Evolutionary conservation across 2,329 filamentous ascomycete species (phyloP), one percentile per base, ranked within the genome.

Genomic region (Cladosporium velox): DNA sequence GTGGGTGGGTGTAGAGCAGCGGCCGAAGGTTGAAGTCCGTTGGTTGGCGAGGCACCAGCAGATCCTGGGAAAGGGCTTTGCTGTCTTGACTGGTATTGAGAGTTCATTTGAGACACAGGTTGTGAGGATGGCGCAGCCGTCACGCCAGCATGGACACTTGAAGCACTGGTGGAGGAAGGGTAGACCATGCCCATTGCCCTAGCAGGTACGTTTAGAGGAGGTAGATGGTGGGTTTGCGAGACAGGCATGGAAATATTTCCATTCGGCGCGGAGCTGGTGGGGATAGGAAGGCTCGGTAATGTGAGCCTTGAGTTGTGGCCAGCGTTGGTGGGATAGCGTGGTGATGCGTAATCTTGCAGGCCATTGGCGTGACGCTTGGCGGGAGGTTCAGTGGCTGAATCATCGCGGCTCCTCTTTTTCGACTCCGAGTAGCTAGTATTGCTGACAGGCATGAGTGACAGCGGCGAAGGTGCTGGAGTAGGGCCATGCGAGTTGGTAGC

Each of bases 121-220:
- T 73, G 70, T 34, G 71, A 66, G 18, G 70, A 64, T 32, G 69
- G 66, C n/a, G 47, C 68, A 54, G 69, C 69, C n/a, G 71, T 58
- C 21, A 72, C 55, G 30, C 55, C 57, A 55, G 32, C 44, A 15
- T 60, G 55, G 26, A 34, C 26, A 10, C 32, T 12, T 30, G 55
- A 65, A 81, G 84, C 87, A 59, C 81, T 82, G 34, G 80, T 79
- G 1, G 87, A 81, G 12, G 84, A 84, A 35, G 88, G 84, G 76
- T 91, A 97, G 1, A 93, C 89, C 21, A 90, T 87, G 7, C 90
- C 85, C 89, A 96, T 93, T 10, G 92, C 68, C 61, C 74, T 68
- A 15, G 71, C 87, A 59, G 91, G 87, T 14, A 85, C 80, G 15
- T 85, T 85, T 18, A 91, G 77, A 2, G 89, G 85, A 15, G 89